These are phyloP conservation scores for Kwoniella shivajii DNA, from an alignment of 1,284 basidiomycete species.

Conservation along the genomic window DNA sequence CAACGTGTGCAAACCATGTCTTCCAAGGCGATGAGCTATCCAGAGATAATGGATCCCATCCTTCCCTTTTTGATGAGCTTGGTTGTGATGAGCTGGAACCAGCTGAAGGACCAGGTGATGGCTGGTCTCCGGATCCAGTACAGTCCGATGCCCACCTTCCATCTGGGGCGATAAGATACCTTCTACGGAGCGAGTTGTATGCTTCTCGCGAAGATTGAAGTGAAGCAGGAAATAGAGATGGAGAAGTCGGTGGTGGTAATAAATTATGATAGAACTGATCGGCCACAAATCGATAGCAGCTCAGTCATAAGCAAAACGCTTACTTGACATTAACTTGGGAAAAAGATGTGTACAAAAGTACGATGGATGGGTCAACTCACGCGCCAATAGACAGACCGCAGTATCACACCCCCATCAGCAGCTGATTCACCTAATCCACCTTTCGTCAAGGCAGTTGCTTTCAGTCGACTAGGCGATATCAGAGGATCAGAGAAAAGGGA, in stretches of 20 bases:
- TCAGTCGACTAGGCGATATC: slow-evolving; percentile 45
- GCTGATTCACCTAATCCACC: slow-evolving; percentile 38
- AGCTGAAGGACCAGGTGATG: not conserved
- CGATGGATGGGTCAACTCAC: no score
- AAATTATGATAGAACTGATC: slow-evolving; percentile 51
- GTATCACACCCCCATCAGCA: slow-evolving; percentile 39
- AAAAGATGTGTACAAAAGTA: no score
- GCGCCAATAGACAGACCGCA: slow-evolving; percentile 55
- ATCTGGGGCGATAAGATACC: slow-evolving; percentile 56
- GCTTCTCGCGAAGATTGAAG: slow-evolving; percentile 33
- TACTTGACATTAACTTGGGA: no score
- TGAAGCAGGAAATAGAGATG: slow-evolving; percentile 39
- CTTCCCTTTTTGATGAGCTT: slow-evolving; percentile 45
- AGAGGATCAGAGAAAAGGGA: slow-evolving; percentile 49
- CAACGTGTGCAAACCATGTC: slow-evolving; percentile 83
- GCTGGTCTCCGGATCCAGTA: slow-evolving; percentile 39
- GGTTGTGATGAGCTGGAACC: slow-evolving; percentile 1
- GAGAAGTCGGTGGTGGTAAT: slow-evolving; percentile 49
- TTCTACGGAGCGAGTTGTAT: slow-evolving; percentile 50
- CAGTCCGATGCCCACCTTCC: slow-evolving; percentile 56
- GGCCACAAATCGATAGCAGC: no score
- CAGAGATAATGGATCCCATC: slow-evolving; percentile 79
- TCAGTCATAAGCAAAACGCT: no score
- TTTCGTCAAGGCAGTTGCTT: slow-evolving; percentile 35
- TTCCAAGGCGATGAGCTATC: slow-evolving; percentile 90